Evolutionary conservation across 2,329 filamentous ascomycete species (phyloP).

Genomic region (Cladophialophora exuberans): DNA sequence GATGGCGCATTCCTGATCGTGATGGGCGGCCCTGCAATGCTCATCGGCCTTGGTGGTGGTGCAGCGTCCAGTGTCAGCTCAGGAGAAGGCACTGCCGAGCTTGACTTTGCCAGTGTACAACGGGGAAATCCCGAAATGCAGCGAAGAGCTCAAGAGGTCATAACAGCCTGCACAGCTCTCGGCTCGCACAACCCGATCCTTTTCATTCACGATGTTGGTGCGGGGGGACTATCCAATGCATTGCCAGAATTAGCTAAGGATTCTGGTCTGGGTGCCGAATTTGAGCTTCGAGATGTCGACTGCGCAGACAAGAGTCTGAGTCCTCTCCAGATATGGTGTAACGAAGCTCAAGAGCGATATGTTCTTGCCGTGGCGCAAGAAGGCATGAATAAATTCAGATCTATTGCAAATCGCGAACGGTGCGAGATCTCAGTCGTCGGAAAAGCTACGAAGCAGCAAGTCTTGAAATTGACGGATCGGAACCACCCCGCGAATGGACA

Average conservation of each 20-base stretch:
- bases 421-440: constrained; percentile 94
- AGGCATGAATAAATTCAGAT: constrained; percentile 70
- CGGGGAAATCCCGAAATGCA: constrained; percentile 97
- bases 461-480: constrained; percentile 78
- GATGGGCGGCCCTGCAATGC: constrained; percentile 93
- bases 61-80: constrained; percentile 90
- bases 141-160: constrained; percentile 94
- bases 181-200: constrained; percentile 86
- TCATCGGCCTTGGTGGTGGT: constrained; percentile 93
- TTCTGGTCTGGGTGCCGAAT: constrained; percentile 84
- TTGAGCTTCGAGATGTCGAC: constrained; percentile 93
- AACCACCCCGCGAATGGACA: constrained; percentile 63
- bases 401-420: constrained; percentile 77
- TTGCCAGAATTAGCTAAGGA: constrained; percentile 90
- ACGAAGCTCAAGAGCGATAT: constrained; percentile 94
- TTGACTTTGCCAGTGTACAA: constrained; percentile 97
- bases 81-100: constrained; percentile 83
- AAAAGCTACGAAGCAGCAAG: constrained; percentile 70
- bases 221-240: constrained; percentile 82
- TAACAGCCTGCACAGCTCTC: constrained; percentile 87
- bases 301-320: constrained; percentile 90
- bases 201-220: constrained; percentile 97
- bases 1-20: constrained; percentile 91
- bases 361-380: constrained; percentile 85
- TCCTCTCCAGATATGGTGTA: constrained; percentile 96